A percentile compares a stretch with the other conserved stretches of the same genome.
Evolutionary conservation across 495 filamentous ascomycete genomes (phyloP).

Genomic region (Viridothelium virens): DNA sequence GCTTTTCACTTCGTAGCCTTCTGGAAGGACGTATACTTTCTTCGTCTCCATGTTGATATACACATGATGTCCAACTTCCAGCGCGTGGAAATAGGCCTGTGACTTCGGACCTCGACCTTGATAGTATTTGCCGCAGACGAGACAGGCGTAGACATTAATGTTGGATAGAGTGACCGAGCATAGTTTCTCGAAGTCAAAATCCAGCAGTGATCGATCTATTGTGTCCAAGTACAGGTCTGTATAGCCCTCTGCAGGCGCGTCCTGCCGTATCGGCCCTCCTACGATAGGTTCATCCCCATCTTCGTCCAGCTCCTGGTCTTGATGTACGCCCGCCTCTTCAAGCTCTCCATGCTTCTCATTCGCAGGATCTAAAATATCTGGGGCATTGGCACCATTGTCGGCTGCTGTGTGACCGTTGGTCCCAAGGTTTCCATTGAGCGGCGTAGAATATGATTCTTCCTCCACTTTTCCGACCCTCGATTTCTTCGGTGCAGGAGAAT

Average conservation of each 20-base stretch:
- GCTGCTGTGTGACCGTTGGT: slow-evolving; percentile 37
- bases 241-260: slow-evolving; percentile 78
- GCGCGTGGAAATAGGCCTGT: slow-evolving; percentile 94
- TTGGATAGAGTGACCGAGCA: slow-evolving; percentile 93
- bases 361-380: slow-evolving; percentile 30
- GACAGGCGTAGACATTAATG: slow-evolving; percentile 97
- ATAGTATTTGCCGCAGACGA: slow-evolving; percentile 97
- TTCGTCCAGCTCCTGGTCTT: slow-evolving; percentile 20
- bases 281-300: slow-evolving; percentile 5
- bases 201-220: slow-evolving; percentile 76
- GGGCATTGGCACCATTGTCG: slow-evolving; percentile 20
- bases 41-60: slow-evolving; percentile 96
- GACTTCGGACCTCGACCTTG: slow-evolving; percentile 90
- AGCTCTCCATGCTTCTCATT: slow-evolving; percentile 36
- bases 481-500: slow-evolving; percentile 71
- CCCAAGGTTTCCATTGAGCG: slow-evolving; percentile 32
- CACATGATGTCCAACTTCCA: slow-evolving; percentile 91
- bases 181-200: slow-evolving; percentile 97
- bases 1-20: slow-evolving; percentile 94
- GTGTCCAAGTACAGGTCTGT: slow-evolving; percentile 96
- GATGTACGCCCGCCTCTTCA: slow-evolving; percentile 38
- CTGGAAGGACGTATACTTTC: slow-evolving; percentile 90
- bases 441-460: slow-evolving; percentile 29
- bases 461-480: slow-evolving; percentile 55
- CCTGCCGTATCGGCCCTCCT: slow-evolving; percentile 45